Conservation (phyloP, 371 early-diverging fungal genomes). For the Entomophthora muscae region DNA sequence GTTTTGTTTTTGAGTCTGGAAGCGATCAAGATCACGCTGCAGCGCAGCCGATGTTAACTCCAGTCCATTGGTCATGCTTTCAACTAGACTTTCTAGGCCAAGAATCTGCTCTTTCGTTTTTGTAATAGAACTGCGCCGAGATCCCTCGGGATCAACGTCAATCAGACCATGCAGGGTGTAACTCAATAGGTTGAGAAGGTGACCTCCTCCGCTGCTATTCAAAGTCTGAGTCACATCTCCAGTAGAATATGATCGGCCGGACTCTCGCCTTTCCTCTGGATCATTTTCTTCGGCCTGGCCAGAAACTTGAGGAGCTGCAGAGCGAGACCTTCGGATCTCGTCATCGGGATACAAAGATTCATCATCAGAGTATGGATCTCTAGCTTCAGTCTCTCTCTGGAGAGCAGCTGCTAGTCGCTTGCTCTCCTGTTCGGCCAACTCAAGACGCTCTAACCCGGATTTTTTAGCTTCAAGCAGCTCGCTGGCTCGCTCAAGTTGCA, state of each 20-base stretch:
- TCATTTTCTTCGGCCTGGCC: background rate
- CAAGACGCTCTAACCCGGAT: constrained; percentile 36
- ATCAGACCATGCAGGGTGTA: constrained; percentile 71
- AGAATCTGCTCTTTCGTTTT: constrained; percentile 67
- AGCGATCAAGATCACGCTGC: constrained; percentile 78
- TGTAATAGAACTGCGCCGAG: constrained; percentile 74
- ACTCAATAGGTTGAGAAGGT: constrained; percentile 41
- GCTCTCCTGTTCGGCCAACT: constrained; percentile 65
- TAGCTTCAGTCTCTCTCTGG: constrained; percentile 18
- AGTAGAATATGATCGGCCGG: background rate
- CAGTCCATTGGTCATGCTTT: constrained; percentile 47
- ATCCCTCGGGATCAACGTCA: constrained; percentile 85
- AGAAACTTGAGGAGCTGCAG: background rate
- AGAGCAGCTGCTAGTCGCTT: constrained; percentile 67
- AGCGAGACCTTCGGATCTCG: constrained; percentile 8
- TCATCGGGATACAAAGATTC: constrained; percentile 7
- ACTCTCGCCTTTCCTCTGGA: background rate
- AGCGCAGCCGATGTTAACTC: constrained; percentile 49
- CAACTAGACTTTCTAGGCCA: constrained; percentile 55
- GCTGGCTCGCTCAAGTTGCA: constrained; percentile 60
- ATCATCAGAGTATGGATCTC: constrained; percentile 10
- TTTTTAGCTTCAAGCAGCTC: constrained; percentile 54
- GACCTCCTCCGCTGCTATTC: constrained; percentile 22
- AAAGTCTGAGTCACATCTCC: constrained; percentile 16
- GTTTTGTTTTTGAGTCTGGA: constrained; percentile 72